Evolutionary conservation across 129 eudicot species (phyloP).

Genomic region (Flaveria sonorensis): DNA sequence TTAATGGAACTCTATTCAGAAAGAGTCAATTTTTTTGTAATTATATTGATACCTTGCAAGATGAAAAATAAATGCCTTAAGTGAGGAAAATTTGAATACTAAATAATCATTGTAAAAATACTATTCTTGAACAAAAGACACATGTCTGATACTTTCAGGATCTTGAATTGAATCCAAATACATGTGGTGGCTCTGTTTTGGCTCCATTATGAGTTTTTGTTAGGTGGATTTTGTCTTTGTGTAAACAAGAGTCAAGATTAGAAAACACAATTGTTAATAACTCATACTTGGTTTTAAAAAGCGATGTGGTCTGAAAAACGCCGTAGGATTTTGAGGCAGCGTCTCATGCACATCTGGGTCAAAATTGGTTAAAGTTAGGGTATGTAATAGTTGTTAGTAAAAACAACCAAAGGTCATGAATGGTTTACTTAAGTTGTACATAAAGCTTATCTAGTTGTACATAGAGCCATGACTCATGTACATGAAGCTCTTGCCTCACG

Average conservation of each 20-base stretch:
- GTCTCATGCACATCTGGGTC: too few species aligned
- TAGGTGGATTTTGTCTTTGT: constrained; percentile 11
- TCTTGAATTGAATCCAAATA: not conserved
- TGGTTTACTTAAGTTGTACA: too few species aligned
- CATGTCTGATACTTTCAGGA: not conserved
- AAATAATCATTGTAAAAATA: constrained; percentile 9
- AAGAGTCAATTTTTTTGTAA: not conserved
- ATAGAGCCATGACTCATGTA: too few species aligned
- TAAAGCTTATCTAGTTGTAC: too few species aligned
- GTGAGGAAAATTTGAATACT: not conserved
- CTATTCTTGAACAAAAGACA: not conserved
- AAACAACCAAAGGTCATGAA: too few species aligned
- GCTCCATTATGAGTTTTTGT: not conserved
- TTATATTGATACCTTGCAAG: not conserved
- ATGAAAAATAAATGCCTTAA: constrained; percentile 3
- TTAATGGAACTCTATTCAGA: not conserved
- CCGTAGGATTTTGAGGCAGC: too few species aligned
- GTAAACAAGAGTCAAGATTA: not conserved
- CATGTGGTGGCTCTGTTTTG: not conserved
- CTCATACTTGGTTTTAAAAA: too few species aligned
- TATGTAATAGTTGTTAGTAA: too few species aligned
- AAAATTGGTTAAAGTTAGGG: too few species aligned
- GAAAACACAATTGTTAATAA: not conserved
- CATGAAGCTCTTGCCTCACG: too few species aligned
- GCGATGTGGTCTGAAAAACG: too few species aligned